Evolutionary conservation across 495 filamentous ascomycete species (phyloP).

Genomic region (Bryoglossum gracile): DNA sequence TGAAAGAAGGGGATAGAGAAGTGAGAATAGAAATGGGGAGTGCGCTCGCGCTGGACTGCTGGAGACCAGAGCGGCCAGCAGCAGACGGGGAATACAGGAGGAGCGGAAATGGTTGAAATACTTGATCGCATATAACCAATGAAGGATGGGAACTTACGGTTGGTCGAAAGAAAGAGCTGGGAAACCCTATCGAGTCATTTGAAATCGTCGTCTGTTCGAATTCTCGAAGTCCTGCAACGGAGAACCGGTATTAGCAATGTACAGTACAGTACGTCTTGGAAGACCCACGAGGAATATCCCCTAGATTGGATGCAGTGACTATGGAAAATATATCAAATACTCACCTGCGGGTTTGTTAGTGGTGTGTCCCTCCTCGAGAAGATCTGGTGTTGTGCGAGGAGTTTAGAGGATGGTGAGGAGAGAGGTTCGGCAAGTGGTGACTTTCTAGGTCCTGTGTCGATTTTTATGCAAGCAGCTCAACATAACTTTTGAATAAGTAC

Average conservation of each 20-base stretch:
- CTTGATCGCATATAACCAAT: slow-evolving; percentile 24
- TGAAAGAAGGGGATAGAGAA: slow-evolving; percentile 18
- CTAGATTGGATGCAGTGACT: too few relatives aligned
- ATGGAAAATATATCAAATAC: slow-evolving; percentile 7
- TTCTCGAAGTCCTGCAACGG: slow-evolving; percentile 19
- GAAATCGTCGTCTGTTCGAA: slow-evolving; percentile 18
- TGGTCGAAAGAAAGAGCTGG: slow-evolving; percentile 22
- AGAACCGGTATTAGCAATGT: slow-evolving; percentile 8
- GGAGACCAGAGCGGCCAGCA: background rate
- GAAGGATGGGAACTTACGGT: slow-evolving; percentile 20
- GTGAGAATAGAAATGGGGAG: slow-evolving; percentile 22
- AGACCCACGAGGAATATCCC: too few relatives aligned
- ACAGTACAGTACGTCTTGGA: too few relatives aligned
- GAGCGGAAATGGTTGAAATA: slow-evolving; percentile 1
- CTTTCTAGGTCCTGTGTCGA: slow-evolving; percentile 11
- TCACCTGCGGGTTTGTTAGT: slow-evolving; percentile 20
- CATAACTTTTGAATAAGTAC: slow-evolving; percentile 22
- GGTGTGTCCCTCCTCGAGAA: slow-evolving; percentile 16
- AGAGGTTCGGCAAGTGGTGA: slow-evolving; percentile 21
- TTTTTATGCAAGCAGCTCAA: slow-evolving; percentile 23
- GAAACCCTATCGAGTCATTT: slow-evolving; percentile 25
- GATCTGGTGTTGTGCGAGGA: slow-evolving; percentile 17
- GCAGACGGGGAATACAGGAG: slow-evolving; percentile 2
- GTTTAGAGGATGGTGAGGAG: too few relatives aligned
- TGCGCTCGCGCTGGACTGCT: slow-evolving; percentile 19